Evolutionary conservation across 1,139 yeast genomes (phyloP).

Genomic region (Zygosaccharomyces sapae): DNA sequence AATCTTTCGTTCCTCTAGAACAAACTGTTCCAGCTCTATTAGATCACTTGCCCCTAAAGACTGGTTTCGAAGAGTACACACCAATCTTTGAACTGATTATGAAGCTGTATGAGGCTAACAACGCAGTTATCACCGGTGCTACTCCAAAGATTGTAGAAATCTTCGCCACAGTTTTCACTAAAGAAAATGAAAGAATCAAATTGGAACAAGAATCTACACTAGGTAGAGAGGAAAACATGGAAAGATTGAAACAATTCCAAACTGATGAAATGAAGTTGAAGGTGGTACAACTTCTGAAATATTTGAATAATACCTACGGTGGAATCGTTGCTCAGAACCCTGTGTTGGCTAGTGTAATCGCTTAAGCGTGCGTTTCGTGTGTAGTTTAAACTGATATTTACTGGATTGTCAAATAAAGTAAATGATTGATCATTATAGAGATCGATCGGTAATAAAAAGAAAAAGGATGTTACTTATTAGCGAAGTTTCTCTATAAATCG

Average conservation of each 20-base stretch:
- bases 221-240: slow-evolving; percentile 80
- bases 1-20: slow-evolving; percentile 68
- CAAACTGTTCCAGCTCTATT: slow-evolving; percentile 77
- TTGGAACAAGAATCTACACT: slow-evolving; percentile 67
- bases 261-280: slow-evolving; percentile 58
- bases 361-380: slow-evolving; percentile 28
- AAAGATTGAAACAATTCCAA: slow-evolving; percentile 73
- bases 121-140: slow-evolving; percentile 51
- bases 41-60: slow-evolving; percentile 75
- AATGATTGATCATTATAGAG: neutral
- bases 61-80: slow-evolving; percentile 88
- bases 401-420: slow-evolving; percentile 1
- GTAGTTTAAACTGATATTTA: slow-evolving; percentile 1
- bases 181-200: slow-evolving; percentile 67
- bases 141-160: slow-evolving; percentile 65
- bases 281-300: slow-evolving; percentile 68
- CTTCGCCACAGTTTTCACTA: slow-evolving; percentile 65
- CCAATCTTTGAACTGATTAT: slow-evolving; percentile 81
- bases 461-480: no score
- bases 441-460: no score
- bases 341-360: slow-evolving; percentile 52
- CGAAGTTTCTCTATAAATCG: no score
- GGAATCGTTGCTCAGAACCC: slow-evolving; percentile 59
- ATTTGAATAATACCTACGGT: slow-evolving; percentile 59
- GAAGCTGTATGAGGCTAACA: slow-evolving; percentile 62